Base-by-base conservation (phyloP, 805 yeast species). In the Lipomyces kockii region DNA sequence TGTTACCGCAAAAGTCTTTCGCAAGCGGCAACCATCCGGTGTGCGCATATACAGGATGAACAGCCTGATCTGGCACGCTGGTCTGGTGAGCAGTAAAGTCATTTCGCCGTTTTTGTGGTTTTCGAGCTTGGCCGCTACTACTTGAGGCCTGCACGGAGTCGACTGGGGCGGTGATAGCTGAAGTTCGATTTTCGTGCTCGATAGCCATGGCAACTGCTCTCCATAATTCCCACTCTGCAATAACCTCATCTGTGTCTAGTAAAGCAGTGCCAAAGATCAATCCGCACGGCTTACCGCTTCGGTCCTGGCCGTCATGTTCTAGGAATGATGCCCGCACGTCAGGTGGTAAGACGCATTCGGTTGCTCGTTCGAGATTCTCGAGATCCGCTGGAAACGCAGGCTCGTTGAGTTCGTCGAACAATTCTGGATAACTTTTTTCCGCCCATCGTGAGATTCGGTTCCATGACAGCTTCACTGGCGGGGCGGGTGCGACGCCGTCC, bases 271-370 rank as follows among this genome's bases (percentile, higher is more conserved):
- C 97, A 76, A 87, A 94, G 51, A 95, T 77, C 64, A 95, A 79
- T 9, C 99, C 92, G 2, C 87, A 84, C 68, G 91, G 87, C 65
- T 87, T 85, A 55, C 92, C 96, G 68, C 89, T 83, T 52, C 84
- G 84, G 66, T 89, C 90, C 80, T 95, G 99, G 62, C 99, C 99
- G 75, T 95, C 98, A 72, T 95, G 97, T 53, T 89, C 79, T 74
- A 87, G 85, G 75, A 85, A 85, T 57, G 94, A 90, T 55, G 92
- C 97, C 62, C 90, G 83, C 7, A 95, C 91, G 64, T 94, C 91
- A 1, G 87, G 81, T 0, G 99, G 99, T 57, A 95, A 83, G 58
- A 83, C 81, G 61, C 91, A 81, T 57, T 85, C 87, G 75, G 92
- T 81, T 77, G 94, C 98, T 73, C 85, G 85, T 80, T 95, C 98